phyloP scores from a whole-genome alignment of 441 rosid species.

The Lepidium campestre region DNA sequence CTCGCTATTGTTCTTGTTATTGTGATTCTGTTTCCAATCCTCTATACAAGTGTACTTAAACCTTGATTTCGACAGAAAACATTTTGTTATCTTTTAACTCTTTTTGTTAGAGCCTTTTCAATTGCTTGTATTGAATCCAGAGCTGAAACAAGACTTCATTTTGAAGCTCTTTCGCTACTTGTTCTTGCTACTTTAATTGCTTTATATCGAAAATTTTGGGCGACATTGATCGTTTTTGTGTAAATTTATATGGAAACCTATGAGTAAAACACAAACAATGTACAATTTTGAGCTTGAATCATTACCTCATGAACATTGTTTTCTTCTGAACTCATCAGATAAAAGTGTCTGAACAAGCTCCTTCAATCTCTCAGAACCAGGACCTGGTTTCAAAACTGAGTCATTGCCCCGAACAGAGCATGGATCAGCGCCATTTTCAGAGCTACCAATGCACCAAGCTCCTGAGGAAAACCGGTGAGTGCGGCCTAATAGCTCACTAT shows the following conservation, averaged over 20 bases:
- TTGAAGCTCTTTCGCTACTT: neutral
- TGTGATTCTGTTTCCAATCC: slow-evolving; percentile 33
- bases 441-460: slow-evolving; percentile 54
- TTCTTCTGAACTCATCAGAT: slow-evolving; percentile 46
- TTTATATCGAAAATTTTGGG: neutral
- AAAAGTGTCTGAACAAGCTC: slow-evolving; percentile 43
- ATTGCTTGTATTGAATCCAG: neutral
- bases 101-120: slow-evolving; percentile 4
- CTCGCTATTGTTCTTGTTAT: slow-evolving; percentile 33
- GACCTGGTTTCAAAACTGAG: slow-evolving; percentile 56
- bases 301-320: slow-evolving; percentile 45
- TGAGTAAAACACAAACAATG: slow-evolving; percentile 21
- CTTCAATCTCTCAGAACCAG: slow-evolving; percentile 64
- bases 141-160: neutral
- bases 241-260: neutral
- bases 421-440: slow-evolving; percentile 11
- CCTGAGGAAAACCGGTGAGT: slow-evolving; percentile 52
- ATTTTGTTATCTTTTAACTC: neutral
- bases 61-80: neutral
- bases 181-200: neutral
- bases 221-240: slow-evolving; percentile 4
- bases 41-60: slow-evolving; percentile 3
- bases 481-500: slow-evolving; percentile 55
- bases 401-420: slow-evolving; percentile 22
- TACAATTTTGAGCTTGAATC: slow-evolving; percentile 14